Evolutionary conservation across 1,139 yeast genomes (phyloP).

Genomic region (Pichia sp.): DNA sequence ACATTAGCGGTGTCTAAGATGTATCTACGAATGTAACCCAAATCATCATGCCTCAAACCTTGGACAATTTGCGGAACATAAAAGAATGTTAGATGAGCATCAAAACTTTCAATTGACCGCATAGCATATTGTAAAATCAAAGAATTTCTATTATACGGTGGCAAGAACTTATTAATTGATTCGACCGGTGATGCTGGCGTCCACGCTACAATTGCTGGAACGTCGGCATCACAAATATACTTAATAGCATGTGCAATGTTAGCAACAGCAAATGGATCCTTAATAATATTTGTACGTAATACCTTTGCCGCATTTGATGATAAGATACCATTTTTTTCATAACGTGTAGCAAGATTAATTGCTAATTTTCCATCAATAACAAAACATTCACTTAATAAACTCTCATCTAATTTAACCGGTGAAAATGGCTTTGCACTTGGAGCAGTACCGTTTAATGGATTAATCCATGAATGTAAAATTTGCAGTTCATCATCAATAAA

Average conservation of each 20-base stretch:
- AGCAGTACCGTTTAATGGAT: conserved; percentile 52
- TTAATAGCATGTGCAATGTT: conserved; percentile 60
- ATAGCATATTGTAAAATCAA: conserved; percentile 77
- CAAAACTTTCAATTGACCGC: conserved; percentile 84
- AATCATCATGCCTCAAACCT: conserved; percentile 69
- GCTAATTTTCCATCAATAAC: conserved; percentile 68
- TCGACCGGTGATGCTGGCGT: conserved; percentile 75
- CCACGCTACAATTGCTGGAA: conserved; percentile 60
- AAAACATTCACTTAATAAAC: conserved; percentile 50
- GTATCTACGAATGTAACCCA: conserved; percentile 83
- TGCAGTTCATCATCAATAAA: conserved; percentile 74
- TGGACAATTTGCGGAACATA: conserved; percentile 98
- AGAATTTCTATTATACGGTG: conserved; percentile 64
- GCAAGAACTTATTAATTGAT: conserved; percentile 77
- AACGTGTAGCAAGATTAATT: conserved; percentile 59
- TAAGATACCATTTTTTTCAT: conserved; percentile 26
- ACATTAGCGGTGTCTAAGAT: conserved; percentile 90
- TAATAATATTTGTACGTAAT: conserved; percentile 17
- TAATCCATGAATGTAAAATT: conserved; percentile 71
- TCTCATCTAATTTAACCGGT: conserved; percentile 33
- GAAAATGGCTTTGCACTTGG: conserved; percentile 24
- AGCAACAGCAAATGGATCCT: conserved; percentile 58
- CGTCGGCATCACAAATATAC: conserved; percentile 42
- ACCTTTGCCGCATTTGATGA: conserved; percentile 14
- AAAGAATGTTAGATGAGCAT: conserved; percentile 83